Evolutionary conservation across 2,329 filamentous ascomycete genomes (phyloP).

Genomic region (Penicillium sp.): DNA sequence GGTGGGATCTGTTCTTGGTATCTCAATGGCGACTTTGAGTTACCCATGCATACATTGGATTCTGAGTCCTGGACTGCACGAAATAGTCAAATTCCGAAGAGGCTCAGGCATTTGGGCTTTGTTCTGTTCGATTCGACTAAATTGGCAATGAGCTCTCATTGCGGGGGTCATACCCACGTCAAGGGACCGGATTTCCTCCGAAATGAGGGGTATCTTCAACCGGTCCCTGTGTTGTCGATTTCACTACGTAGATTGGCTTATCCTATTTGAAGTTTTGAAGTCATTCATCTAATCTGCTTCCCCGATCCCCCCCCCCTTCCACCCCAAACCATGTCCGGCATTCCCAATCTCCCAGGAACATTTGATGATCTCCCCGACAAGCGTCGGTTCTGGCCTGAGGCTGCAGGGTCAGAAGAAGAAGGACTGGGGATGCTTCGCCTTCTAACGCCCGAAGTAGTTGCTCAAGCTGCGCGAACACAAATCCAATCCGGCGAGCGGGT

Average conservation of each 20-base stretch:
- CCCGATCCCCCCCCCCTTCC: neutral
- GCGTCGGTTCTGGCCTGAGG: constrained; percentile 51
- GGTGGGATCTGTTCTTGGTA: too few relatives aligned
- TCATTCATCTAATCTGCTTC: neutral
- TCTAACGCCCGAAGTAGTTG: constrained; percentile 55
- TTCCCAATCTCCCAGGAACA: constrained; percentile 29
- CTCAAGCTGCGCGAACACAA: constrained; percentile 51
- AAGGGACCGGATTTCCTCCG: constrained; percentile 20
- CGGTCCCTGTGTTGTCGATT: neutral
- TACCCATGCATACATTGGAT: neutral
- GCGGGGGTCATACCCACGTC: constrained; percentile 22
- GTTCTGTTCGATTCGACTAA: neutral
- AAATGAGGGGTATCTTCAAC: constrained; percentile 5
- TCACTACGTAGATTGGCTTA: neutral
- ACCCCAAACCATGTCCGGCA: constrained; percentile 23
- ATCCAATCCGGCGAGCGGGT: constrained; percentile 56
- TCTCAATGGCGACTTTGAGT: neutral
- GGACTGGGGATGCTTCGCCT: constrained; percentile 55
- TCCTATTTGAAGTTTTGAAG: neutral
- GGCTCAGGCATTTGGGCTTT: neutral
- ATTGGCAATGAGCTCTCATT: neutral
- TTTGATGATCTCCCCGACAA: constrained; percentile 50
- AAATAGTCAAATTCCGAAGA: neutral
- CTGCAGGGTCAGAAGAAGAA: constrained; percentile 51
- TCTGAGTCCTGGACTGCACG: too few relatives aligned